Evolutionary conservation across 2,329 filamentous ascomycete genomes (phyloP).

Genomic region (Aschersonia sp.): DNA sequence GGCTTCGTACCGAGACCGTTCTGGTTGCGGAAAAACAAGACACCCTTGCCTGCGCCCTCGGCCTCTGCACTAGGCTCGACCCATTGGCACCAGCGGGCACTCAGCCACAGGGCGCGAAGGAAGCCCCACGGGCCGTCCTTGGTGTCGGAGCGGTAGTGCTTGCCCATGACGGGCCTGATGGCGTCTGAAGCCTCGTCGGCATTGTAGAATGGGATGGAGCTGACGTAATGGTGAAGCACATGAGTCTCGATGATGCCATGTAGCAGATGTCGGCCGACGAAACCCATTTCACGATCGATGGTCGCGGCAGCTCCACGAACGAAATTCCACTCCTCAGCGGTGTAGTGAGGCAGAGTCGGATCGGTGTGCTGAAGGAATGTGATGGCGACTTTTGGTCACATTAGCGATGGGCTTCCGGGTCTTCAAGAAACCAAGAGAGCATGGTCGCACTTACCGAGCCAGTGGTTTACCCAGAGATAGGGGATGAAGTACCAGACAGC

Average conservation of each 20-base stretch:
- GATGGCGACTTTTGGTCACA: conserved; percentile 67
- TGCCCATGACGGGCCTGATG: conserved; percentile 89
- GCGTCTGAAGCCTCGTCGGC: conserved; percentile 89
- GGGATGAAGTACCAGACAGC: conserved; percentile 90
- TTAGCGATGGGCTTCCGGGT: conserved; percentile 10
- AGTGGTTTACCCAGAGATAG: conserved; percentile 98
- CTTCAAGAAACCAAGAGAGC: background rate
- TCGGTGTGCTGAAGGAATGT: conserved; percentile 97
- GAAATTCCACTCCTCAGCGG: conserved; percentile 76
- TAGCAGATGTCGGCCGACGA: conserved; percentile 78
- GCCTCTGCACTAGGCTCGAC: conserved; percentile 83
- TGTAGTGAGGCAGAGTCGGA: conserved; percentile 85
- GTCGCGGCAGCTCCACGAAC: conserved; percentile 87
- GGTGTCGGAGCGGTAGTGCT: conserved; percentile 79
- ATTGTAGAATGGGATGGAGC: conserved; percentile 91
- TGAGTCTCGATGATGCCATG: conserved; percentile 98
- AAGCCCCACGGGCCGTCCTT: conserved; percentile 69
- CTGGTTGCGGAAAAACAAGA: conserved; percentile 89
- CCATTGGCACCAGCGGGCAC: conserved; percentile 84
- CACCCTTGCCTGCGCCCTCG: conserved; percentile 64
- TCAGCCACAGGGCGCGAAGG: conserved; percentile 67
- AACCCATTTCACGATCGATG: conserved; percentile 93
- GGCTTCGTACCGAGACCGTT: conserved; percentile 62
- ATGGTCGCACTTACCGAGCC: conserved; percentile 58
- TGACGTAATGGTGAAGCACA: conserved; percentile 95